These are phyloP conservation scores for Globisporangium splendens DNA, from an alignment of 352 stramenopile genomes.

Conservation along the genomic window DNA sequence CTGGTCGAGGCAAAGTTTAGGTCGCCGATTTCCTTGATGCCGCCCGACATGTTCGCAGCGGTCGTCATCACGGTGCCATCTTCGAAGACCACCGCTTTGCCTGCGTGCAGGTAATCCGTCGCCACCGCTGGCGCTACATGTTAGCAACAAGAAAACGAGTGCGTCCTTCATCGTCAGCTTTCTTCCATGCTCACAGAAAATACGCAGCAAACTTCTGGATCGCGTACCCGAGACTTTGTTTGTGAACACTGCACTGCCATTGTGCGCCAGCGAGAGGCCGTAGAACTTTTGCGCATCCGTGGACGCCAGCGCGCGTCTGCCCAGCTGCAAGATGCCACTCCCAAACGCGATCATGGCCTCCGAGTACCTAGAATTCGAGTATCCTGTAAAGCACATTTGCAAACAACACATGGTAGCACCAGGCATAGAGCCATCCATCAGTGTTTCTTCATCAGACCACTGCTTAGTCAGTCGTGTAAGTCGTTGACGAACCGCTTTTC, in stretches of 20 bases:
- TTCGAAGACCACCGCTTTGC: slow-evolving; percentile 62
- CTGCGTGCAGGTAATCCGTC: slow-evolving; percentile 61
- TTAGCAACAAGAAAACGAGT: slow-evolving; percentile 1
- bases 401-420: background rate
- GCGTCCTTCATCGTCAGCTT: background rate
- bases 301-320: slow-evolving; percentile 41
- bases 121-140: slow-evolving; percentile 49
- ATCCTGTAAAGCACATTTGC: slow-evolving; percentile 25
- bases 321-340: slow-evolving; percentile 56
- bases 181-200: too few species aligned
- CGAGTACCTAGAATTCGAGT: slow-evolving; percentile 68
- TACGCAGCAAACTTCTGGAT: too few species aligned
- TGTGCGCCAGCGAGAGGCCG: slow-evolving; percentile 59
- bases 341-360: slow-evolving; percentile 72
- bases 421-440: background rate
- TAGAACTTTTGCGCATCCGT: slow-evolving; percentile 64
- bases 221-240: slow-evolving; percentile 56
- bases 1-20: slow-evolving; percentile 72
- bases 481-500: slow-evolving; percentile 52
- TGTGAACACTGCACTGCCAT: slow-evolving; percentile 64
- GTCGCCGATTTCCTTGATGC: slow-evolving; percentile 69
- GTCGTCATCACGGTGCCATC: slow-evolving; percentile 81
- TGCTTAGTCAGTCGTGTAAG: too few species aligned
- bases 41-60: slow-evolving; percentile 69
- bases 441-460: background rate